These are phyloP conservation scores for Solanum chaucha DNA, from an alignment of 257 asterid genomes.

Conservation along the genomic window DNA sequence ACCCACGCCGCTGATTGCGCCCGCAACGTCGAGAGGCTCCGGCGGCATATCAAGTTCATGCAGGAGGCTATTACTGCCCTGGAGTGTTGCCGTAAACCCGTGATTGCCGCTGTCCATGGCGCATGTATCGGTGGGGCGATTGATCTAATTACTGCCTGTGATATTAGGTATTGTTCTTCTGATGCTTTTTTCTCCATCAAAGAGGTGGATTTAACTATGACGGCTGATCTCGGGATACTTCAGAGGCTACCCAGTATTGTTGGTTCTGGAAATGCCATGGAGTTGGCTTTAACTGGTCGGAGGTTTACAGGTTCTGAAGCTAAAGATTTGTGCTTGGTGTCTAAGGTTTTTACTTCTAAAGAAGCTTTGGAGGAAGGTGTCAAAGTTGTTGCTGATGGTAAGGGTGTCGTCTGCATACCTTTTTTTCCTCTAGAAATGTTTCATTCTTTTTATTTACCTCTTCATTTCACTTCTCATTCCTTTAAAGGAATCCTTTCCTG, in stretches of 20 bases:
- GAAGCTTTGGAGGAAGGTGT: slow-evolving; percentile 49
- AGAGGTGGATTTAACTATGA: slow-evolving; percentile 75
- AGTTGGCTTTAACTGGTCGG: slow-evolving; percentile 67
- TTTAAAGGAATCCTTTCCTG: neutral
- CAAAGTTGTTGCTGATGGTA: slow-evolving; percentile 56
- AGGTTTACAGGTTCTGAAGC: slow-evolving; percentile 63
- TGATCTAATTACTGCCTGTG: slow-evolving; percentile 76
- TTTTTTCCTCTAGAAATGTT: neutral
- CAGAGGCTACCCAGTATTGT: slow-evolving; percentile 85
- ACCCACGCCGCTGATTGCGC: slow-evolving; percentile 23
- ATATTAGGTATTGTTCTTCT: slow-evolving; percentile 49
- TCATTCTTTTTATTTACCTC: neutral
- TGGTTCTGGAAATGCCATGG: slow-evolving; percentile 86
- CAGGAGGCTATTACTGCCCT: slow-evolving; percentile 61
- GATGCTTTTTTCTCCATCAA: slow-evolving; percentile 55
- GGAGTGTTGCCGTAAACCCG: slow-evolving; percentile 84
- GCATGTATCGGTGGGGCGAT: slow-evolving; percentile 84
- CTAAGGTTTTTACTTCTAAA: slow-evolving; percentile 33
- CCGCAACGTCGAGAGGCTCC: slow-evolving; percentile 45
- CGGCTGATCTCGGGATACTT: slow-evolving; percentile 83
- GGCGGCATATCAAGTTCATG: slow-evolving; percentile 41
- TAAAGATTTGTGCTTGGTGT: slow-evolving; percentile 58
- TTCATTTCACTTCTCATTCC: neutral
- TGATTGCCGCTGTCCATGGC: slow-evolving; percentile 67
- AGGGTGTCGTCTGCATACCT: neutral